Evolutionary conservation across 768 basidiomycete genomes (phyloP).

Genomic region (Pleurotus ostreatus): DNA sequence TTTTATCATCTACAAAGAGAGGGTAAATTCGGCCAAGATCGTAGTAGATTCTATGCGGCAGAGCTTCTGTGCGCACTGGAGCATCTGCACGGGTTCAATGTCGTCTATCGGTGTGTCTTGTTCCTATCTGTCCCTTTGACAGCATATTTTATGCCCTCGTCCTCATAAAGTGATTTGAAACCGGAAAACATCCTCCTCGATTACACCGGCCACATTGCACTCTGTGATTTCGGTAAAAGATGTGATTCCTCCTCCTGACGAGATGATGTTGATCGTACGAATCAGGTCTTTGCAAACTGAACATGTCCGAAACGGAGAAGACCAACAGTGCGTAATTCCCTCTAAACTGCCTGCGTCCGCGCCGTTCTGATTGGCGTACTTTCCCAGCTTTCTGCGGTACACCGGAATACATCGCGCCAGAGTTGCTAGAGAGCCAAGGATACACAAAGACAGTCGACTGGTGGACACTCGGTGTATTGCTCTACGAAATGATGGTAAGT

Average conservation of each 20-base stretch:
- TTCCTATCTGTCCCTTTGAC: background rate
- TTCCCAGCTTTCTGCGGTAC: slow-evolving; percentile 90
- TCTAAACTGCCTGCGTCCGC: background rate
- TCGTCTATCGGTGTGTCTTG: slow-evolving; percentile 81
- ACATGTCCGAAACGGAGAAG: slow-evolving; percentile 97
- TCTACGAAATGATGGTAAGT: slow-evolving; percentile 93
- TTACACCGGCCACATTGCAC: slow-evolving; percentile 95
- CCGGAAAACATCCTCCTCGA: slow-evolving; percentile 98
- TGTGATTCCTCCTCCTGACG: background rate
- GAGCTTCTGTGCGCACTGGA: slow-evolving; percentile 93
- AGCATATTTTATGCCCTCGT: background rate
- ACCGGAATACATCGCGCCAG: slow-evolving; percentile 97
- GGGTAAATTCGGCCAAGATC: slow-evolving; percentile 90
- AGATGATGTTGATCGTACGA: background rate
- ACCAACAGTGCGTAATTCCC: slow-evolving; percentile 73
- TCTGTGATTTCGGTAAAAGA: slow-evolving; percentile 86
- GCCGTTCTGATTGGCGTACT: slow-evolving; percentile 8
- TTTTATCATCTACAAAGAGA: slow-evolving; percentile 98
- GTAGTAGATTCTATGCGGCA: slow-evolving; percentile 97
- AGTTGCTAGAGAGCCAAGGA: slow-evolving; percentile 92
- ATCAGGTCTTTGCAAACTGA: slow-evolving; percentile 82
- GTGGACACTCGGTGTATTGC: slow-evolving; percentile 96
- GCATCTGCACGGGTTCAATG: slow-evolving; percentile 95
- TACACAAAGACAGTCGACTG: slow-evolving; percentile 99
- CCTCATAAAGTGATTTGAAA: slow-evolving; percentile 72